phyloP scores from a whole-genome alignment of 2,329 filamentous ascomycete genomes.

The Neonectria hederae region DNA sequence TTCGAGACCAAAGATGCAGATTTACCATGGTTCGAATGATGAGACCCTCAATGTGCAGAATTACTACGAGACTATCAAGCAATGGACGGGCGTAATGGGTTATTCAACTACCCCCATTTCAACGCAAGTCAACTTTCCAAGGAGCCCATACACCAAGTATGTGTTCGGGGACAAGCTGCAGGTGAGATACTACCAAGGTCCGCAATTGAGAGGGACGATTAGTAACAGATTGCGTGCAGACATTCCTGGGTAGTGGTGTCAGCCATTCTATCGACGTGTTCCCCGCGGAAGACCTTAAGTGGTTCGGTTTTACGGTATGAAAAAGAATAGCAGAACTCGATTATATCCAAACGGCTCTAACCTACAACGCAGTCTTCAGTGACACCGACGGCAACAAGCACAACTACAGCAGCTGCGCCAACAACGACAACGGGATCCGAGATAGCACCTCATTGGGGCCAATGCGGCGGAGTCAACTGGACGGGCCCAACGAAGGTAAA shows the following conservation, averaged over 20 bases:
- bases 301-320: conserved; percentile 30
- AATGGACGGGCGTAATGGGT: conserved; percentile 63
- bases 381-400: conserved; percentile 16
- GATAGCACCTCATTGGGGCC: conserved; percentile 30
- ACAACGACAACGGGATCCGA: conserved; percentile 19
- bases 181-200: neutral
- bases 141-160: conserved; percentile 51
- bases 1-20: conserved; percentile 64
- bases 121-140: conserved; percentile 47
- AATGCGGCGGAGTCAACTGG: conserved; percentile 31
- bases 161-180: conserved; percentile 49
- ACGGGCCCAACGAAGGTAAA: conserved; percentile 24
- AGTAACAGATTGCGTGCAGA: conserved; percentile 11
- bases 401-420: neutral
- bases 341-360: neutral
- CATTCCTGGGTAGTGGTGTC: conserved; percentile 30
- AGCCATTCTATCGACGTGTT: conserved; percentile 33
- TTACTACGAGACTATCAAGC: conserved; percentile 66
- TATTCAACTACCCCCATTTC: conserved; percentile 45
- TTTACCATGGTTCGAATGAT: conserved; percentile 66
- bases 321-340: neutral
- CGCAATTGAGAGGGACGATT: neutral
- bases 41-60: conserved; percentile 61
- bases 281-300: conserved; percentile 31
- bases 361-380: neutral